A percentile compares a stretch with the other conserved stretches of the same genome.
Conservation (phyloP, 441 rosid species). For the Bocquillonia castaneifolia region DNA sequence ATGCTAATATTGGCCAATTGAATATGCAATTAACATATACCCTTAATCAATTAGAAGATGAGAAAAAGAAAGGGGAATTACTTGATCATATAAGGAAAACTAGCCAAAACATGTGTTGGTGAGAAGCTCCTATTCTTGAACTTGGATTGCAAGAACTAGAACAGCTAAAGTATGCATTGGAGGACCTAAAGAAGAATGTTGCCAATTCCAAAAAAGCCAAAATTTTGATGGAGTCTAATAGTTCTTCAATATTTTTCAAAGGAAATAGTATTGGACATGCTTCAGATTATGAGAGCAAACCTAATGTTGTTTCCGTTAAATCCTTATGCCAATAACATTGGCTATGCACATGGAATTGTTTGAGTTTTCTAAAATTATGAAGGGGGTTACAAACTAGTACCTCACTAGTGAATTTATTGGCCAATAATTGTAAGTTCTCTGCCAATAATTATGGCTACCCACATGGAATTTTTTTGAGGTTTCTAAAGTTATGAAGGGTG, state of each 20-base stretch:
- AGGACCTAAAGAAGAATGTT: constrained; percentile 29
- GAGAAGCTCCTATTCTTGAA: constrained; percentile 42
- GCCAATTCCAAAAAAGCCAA: background rate
- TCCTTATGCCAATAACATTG: constrained; percentile 17
- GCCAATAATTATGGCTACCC: constrained; percentile 21
- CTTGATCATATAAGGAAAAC: constrained; percentile 30
- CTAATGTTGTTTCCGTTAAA: background rate
- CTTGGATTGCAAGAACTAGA: constrained; percentile 31
- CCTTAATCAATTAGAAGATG: constrained; percentile 29
- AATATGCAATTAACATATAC: constrained; percentile 27
- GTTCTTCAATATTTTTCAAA: constrained; percentile 12
- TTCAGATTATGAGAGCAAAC: constrained; percentile 15
- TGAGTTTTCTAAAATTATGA: constrained; percentile 7
- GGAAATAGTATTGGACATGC: constrained; percentile 12
- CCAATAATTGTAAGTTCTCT: no score
- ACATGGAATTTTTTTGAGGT: constrained; percentile 22
- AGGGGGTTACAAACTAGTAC: constrained; percentile 16
- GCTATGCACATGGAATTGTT: constrained; percentile 17
- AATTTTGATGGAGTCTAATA: constrained; percentile 16
- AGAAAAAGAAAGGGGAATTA: constrained; percentile 33
- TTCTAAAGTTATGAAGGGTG: background rate
- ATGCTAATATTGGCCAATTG: constrained; percentile 33
- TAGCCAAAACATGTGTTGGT: constrained; percentile 31
- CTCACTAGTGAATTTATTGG: constrained; percentile 15
- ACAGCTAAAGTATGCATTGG: constrained; percentile 19